These are phyloP conservation scores for Blastomyces silverae DNA, from an alignment of 2,329 filamentous ascomycete species.

Conservation along the genomic window DNA sequence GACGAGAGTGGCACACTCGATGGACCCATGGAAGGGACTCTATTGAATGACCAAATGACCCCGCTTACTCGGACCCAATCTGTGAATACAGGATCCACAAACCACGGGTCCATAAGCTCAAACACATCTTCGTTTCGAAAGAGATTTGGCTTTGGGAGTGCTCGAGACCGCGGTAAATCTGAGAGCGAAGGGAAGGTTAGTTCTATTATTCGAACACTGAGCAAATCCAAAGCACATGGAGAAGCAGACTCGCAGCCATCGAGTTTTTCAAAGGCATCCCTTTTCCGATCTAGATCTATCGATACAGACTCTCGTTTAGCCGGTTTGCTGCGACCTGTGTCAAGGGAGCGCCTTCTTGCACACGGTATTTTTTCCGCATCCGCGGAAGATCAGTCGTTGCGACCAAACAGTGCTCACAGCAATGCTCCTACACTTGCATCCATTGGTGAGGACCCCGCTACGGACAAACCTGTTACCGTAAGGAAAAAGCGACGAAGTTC, in stretches of 20 bases:
- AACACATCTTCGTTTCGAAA: slow-evolving; percentile 79
- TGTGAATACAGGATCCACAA: slow-evolving; percentile 65
- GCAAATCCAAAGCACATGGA: slow-evolving; percentile 60
- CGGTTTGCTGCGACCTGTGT: slow-evolving; percentile 48
- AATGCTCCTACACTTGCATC: slow-evolving; percentile 44
- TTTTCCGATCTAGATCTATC: slow-evolving; percentile 68
- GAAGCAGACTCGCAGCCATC: slow-evolving; percentile 50
- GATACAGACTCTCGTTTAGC: slow-evolving; percentile 54
- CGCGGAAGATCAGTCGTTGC: slow-evolving; percentile 42
- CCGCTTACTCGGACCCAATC: slow-evolving; percentile 54
- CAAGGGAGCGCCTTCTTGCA: slow-evolving; percentile 49
- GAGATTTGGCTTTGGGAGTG: slow-evolving; percentile 73
- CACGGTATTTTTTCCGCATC: slow-evolving; percentile 44
- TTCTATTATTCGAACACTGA: slow-evolving; percentile 80
- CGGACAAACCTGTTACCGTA: slow-evolving; percentile 41
- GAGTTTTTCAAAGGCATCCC: slow-evolving; percentile 60
- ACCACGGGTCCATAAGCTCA: slow-evolving; percentile 44
- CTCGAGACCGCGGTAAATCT: slow-evolving; percentile 71
- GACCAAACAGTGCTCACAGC: slow-evolving; percentile 44
- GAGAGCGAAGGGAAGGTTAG: slow-evolving; percentile 61
- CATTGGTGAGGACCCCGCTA: slow-evolving; percentile 46
- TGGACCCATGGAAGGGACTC: slow-evolving; percentile 39
- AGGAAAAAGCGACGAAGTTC: slow-evolving; percentile 86
- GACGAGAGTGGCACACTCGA: slow-evolving; percentile 52
- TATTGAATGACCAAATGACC: slow-evolving; percentile 53